phyloP scores from a whole-genome alignment of 305 asterid species.

The Nicotiana rustica region DNA sequence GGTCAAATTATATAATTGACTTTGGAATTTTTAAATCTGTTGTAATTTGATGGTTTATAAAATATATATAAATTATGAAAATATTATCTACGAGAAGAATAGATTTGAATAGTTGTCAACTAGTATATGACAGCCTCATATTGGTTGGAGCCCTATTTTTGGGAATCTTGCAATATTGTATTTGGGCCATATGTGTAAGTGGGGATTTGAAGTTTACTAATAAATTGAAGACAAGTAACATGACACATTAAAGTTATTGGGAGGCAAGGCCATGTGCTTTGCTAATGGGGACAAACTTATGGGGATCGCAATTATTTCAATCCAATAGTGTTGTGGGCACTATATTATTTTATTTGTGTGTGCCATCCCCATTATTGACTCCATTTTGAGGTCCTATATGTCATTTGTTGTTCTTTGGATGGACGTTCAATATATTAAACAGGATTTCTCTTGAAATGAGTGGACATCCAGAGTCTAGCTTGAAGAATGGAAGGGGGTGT shows the following conservation, averaged over 20 bases:
- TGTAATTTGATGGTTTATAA: constrained; percentile 31
- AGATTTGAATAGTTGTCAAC: constrained; percentile 29
- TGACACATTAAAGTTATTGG: constrained; percentile 33
- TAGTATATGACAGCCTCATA: constrained; percentile 20
- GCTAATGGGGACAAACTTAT: constrained; percentile 27
- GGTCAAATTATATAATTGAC: constrained; percentile 26
- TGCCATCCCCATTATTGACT: not conserved
- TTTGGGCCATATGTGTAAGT: constrained; percentile 3
- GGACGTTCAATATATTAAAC: not conserved
- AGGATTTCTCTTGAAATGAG: too few relatives aligned
- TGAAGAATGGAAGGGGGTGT: too few relatives aligned
- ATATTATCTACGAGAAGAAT: constrained; percentile 7
- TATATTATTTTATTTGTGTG: constrained; percentile 14
- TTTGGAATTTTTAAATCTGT: constrained; percentile 27
- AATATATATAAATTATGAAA: constrained; percentile 27
- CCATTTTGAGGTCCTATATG: constrained; percentile 4
- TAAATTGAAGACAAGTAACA: constrained; percentile 37
- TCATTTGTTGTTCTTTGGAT: not conserved
- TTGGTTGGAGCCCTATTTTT: not conserved
- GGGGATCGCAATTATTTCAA: constrained; percentile 30
- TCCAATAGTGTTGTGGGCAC: constrained; percentile 28
- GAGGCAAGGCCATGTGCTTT: constrained; percentile 32
- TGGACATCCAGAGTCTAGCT: too few relatives aligned
- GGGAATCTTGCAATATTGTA: not conserved
- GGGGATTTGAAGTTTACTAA: constrained; percentile 13